Evolutionary conservation across 1,284 basidiomycete genomes (phyloP).

Genomic region (Agroathelia rolfsii): DNA sequence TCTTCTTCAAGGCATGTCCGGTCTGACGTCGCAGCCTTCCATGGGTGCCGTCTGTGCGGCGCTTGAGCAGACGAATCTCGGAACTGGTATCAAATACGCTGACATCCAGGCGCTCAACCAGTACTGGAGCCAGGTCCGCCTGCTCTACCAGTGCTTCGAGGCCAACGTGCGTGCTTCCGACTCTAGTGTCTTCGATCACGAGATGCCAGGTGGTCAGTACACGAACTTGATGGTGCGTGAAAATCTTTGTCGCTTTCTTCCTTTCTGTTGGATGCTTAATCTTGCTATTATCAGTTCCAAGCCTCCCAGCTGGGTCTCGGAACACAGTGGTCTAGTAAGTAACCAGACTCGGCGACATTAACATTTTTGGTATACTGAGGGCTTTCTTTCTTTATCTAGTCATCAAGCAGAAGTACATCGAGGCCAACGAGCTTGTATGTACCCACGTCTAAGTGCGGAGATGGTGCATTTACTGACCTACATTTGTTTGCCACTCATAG

Average conservation of each 20-base stretch:
- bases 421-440: slow-evolving; percentile 84
- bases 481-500: slow-evolving; percentile 26
- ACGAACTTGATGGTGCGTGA: slow-evolving; percentile 80
- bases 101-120: slow-evolving; percentile 96
- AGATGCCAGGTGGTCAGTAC: slow-evolving; percentile 99
- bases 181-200: slow-evolving; percentile 97
- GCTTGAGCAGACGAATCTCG: slow-evolving; percentile 89
- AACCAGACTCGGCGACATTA: slow-evolving; percentile 10
- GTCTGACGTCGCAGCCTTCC: slow-evolving; percentile 95
- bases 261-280: slow-evolving; percentile 6
- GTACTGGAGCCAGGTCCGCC: slow-evolving; percentile 97
- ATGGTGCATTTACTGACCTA: slow-evolving; percentile 9
- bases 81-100: slow-evolving; percentile 95
- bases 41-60: slow-evolving; percentile 96
- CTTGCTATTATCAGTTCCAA: slow-evolving; percentile 70
- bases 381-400: slow-evolving; percentile 35
- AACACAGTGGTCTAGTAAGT: slow-evolving; percentile 84
- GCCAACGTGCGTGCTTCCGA: slow-evolving; percentile 96
- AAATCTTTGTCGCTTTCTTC: slow-evolving; percentile 6
- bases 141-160: slow-evolving; percentile 96
- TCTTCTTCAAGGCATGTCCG: slow-evolving; percentile 75
- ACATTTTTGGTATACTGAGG: slow-evolving; percentile 7
- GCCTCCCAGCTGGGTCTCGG: slow-evolving; percentile 94
- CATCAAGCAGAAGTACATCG: slow-evolving; percentile 98
- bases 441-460: slow-evolving; percentile 7